Percentiles rank a stretch among this genome's conserved stretches.
phyloP scores from a whole-genome alignment of 192 early-diverging fungal genomes.

The Lobosporangium transversale region DNA sequence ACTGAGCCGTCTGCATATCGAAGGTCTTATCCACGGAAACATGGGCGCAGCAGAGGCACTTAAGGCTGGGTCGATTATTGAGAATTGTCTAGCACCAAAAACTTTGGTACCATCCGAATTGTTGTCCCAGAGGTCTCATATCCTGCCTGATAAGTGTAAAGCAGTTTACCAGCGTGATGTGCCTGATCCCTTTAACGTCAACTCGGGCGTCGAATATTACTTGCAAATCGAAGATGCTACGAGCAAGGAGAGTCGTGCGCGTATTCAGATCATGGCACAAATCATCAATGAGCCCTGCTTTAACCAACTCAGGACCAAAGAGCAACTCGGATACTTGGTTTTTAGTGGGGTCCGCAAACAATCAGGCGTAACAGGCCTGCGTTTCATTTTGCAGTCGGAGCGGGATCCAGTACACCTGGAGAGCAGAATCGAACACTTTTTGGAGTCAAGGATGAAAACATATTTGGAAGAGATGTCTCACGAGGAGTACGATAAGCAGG shows the following conservation, averaged over 20 bases:
- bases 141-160: conserved; percentile 61
- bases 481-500: conserved; percentile 80
- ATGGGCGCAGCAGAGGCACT: conserved; percentile 74
- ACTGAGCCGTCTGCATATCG: conserved; percentile 74
- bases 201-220: conserved; percentile 89
- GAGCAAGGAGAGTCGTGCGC: conserved; percentile 70
- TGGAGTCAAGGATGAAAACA: conserved; percentile 55
- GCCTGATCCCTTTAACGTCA: conserved; percentile 83
- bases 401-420: conserved; percentile 82
- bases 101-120: conserved; percentile 67
- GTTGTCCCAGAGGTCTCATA: conserved; percentile 61
- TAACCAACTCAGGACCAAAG: conserved; percentile 93
- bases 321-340: conserved; percentile 85
- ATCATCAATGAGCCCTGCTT: conserved; percentile 92
- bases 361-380: conserved; percentile 79
- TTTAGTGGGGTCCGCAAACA: conserved; percentile 76
- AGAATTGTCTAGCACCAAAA: conserved; percentile 67
- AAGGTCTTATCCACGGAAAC: conserved; percentile 92
- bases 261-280: conserved; percentile 78
- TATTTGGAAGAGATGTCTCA: conserved; percentile 72
- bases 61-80: conserved; percentile 66
- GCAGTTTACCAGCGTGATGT: conserved; percentile 66
- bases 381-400: conserved; percentile 91
- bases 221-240: conserved; percentile 81
- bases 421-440: conserved; percentile 81